phyloP scores from a whole-genome alignment of 257 asterid species.

The Capsicum pubescens region DNA sequence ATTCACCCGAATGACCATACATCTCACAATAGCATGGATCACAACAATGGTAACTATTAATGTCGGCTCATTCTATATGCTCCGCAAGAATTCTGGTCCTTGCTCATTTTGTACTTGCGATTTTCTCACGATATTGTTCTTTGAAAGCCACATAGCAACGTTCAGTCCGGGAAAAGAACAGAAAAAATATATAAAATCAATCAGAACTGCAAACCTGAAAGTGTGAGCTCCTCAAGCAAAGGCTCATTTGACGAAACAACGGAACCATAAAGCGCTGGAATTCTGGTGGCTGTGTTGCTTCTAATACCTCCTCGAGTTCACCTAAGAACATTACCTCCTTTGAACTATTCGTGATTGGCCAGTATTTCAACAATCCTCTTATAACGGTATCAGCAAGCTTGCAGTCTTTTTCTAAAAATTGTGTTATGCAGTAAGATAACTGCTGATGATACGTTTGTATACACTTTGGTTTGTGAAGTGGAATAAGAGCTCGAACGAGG shows the following conservation, averaged over 20 bases:
- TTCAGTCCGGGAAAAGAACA: not conserved
- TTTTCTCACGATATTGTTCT: not conserved
- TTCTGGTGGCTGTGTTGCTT: too few relatives aligned
- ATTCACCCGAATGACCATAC: not conserved
- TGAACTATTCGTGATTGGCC: not conserved
- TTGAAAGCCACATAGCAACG: not conserved
- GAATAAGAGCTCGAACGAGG: not conserved
- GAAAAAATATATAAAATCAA: slow-evolving; percentile 9
- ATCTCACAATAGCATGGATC: not conserved
- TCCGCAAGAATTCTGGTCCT: not conserved
- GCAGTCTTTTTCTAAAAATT: not conserved
- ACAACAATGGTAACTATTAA: not conserved
- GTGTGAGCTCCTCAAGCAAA: not conserved
- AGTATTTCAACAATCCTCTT: not conserved
- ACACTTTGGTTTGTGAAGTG: not conserved
- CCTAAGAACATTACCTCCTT: not conserved
- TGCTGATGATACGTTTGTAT: not conserved
- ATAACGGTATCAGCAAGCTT: not conserved
- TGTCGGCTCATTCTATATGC: not conserved
- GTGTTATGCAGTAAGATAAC: not conserved
- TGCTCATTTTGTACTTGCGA: not conserved
- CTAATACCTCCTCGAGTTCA: too few relatives aligned
- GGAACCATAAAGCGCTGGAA: too few relatives aligned
- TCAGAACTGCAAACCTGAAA: not conserved
- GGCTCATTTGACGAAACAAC: not conserved